Percentiles rank a stretch among this genome's conserved stretches.
Conservation (phyloP, 2,329 filamentous ascomycete species). For the Nothophaeocryptopus gaeumannii region DNA sequence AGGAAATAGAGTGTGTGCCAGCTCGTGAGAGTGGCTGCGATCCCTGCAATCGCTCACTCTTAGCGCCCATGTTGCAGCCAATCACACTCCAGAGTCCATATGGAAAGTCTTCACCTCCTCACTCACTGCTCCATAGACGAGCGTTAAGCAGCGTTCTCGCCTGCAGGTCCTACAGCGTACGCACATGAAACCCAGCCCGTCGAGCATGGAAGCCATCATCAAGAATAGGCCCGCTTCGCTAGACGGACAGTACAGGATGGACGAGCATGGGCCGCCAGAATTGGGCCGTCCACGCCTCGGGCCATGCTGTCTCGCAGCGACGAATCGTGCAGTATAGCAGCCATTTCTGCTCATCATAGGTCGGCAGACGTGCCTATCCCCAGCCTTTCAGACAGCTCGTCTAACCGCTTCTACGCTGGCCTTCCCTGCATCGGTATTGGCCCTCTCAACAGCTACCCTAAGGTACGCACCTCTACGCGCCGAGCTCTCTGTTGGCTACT, state of each 20-base stretch:
- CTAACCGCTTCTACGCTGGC: slow-evolving; percentile 27
- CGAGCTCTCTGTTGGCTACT: slow-evolving; percentile 26
- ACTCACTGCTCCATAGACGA: slow-evolving; percentile 17
- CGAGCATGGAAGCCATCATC: slow-evolving; percentile 27
- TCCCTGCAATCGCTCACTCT: too few relatives aligned
- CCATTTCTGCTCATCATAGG: slow-evolving; percentile 28
- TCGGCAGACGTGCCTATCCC: slow-evolving; percentile 14
- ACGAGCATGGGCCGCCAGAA: too few relatives aligned
- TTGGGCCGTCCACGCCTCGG: too few relatives aligned
- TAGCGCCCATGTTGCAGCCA: too few relatives aligned
- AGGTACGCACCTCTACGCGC: slow-evolving; percentile 26
- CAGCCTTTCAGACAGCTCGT: slow-evolving; percentile 29
- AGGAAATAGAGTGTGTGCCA: too few relatives aligned
- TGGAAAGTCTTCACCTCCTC: background rate
- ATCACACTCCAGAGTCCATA: too few relatives aligned
- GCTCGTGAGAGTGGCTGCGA: too few relatives aligned
- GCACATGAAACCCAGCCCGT: slow-evolving; percentile 27
- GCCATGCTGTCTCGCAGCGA: slow-evolving; percentile 5
- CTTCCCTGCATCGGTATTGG: slow-evolving; percentile 8
- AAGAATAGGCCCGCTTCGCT: slow-evolving; percentile 19
- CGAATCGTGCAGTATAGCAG: slow-evolving; percentile 29
- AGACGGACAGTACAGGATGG: too few relatives aligned
- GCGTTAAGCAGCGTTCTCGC: slow-evolving; percentile 12
- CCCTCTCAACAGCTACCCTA: too few relatives aligned
- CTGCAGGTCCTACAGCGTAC: background rate